Conservation (phyloP, 441 rosid species). For the Eutrema salsugineum region DNA sequence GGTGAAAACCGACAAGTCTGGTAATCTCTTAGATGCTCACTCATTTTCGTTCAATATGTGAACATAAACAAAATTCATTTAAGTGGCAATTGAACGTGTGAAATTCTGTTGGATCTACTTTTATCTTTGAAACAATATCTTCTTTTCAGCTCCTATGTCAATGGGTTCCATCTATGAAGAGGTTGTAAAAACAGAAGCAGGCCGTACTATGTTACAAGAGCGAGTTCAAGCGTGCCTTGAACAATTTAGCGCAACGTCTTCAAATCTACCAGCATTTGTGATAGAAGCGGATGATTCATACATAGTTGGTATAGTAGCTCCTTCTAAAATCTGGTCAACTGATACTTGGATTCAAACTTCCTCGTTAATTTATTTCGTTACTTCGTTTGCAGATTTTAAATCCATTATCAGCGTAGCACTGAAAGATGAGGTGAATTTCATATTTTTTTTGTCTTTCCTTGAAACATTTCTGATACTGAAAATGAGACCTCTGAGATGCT, state of each 20-base stretch:
- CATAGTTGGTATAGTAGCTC: conserved; percentile 46
- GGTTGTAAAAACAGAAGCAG: conserved; percentile 75
- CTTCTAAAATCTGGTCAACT: neutral
- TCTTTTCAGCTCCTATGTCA: conserved; percentile 58
- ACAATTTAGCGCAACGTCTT: conserved; percentile 40
- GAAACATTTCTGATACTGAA: conserved; percentile 9
- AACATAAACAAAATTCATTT: neutral
- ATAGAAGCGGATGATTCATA: conserved; percentile 47
- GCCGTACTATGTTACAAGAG: conserved; percentile 69
- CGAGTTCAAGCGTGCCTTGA: conserved; percentile 60
- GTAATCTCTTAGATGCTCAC: conserved; percentile 35
- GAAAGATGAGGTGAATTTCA: conserved; percentile 63
- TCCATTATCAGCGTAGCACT: conserved; percentile 65
- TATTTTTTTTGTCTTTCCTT: neutral
- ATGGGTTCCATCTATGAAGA: conserved; percentile 74
- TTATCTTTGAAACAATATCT: conserved; percentile 12
- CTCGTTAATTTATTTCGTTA: neutral
- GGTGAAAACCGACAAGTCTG: conserved; percentile 63
- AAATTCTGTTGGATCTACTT: neutral
- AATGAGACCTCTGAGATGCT: neutral
- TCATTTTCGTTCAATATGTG: conserved; percentile 7
- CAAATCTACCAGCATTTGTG: conserved; percentile 39
- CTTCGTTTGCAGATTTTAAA: conserved; percentile 55
- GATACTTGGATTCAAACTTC: conserved; percentile 2
- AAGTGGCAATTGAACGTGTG: too few species aligned